Percentiles rank a stretch among this genome's conserved stretches.
Conservation (phyloP, 1,284 basidiomycete genomes). For the Anthracocystis setariae region DNA sequence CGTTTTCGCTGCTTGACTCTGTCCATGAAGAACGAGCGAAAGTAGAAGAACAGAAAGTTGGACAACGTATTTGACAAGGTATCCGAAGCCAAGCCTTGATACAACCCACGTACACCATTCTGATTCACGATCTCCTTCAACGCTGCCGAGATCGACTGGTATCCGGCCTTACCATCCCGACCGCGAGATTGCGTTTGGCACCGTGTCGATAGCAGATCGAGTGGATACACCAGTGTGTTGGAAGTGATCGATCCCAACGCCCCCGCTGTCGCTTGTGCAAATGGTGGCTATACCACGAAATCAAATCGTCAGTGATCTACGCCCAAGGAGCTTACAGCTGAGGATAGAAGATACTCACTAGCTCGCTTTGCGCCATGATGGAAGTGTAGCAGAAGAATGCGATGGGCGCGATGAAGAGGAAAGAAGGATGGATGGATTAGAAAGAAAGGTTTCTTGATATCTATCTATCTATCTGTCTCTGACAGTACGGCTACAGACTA, state of each 20-base stretch:
- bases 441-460: no score
- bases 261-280: conserved; percentile 70
- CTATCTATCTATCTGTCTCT: no score
- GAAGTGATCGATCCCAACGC: conserved; percentile 69
- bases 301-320: no score
- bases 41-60: conserved; percentile 64
- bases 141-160: conserved; percentile 40
- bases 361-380: conserved; percentile 45
- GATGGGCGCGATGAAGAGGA: no score
- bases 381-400: not conserved
- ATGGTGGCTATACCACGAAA: conserved; percentile 62
- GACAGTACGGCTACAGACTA: no score
- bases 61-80: conserved; percentile 69
- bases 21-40: conserved; percentile 54
- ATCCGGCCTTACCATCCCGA: conserved; percentile 36
- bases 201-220: conserved; percentile 70
- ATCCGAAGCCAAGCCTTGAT: conserved; percentile 68
- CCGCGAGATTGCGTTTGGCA: conserved; percentile 65
- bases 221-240: conserved; percentile 70
- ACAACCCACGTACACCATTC: conserved; percentile 59
- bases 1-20: conserved; percentile 26
- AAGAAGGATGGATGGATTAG: no score
- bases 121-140: conserved; percentile 48
- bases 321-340: no score
- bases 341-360: conserved; percentile 14